phyloP scores from a whole-genome alignment of 805 yeast genomes.

The Ascoidea asiatica region DNA sequence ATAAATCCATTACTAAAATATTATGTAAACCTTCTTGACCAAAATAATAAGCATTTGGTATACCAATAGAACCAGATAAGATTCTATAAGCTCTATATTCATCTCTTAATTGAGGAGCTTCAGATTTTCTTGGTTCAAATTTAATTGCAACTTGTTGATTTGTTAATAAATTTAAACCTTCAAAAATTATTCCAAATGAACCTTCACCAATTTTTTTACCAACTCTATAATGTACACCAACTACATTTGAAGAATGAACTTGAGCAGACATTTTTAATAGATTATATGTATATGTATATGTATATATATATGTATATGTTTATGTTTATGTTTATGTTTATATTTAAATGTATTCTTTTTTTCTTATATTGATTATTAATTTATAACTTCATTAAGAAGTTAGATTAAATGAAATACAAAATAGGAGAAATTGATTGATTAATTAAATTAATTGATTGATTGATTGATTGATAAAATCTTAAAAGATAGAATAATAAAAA shows the following conservation, averaged over 20 bases:
- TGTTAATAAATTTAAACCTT: slow-evolving; percentile 61
- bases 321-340: background rate
- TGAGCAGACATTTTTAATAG: background rate
- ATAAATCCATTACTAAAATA: slow-evolving; percentile 59
- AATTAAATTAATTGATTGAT: too few relatives aligned
- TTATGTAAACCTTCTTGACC: slow-evolving; percentile 80
- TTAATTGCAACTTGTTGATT: slow-evolving; percentile 56
- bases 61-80: slow-evolving; percentile 53
- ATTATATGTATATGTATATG: background rate
- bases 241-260: slow-evolving; percentile 17
- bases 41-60: slow-evolving; percentile 74
- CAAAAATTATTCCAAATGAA: slow-evolving; percentile 74
- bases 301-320: background rate
- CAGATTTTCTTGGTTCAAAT: slow-evolving; percentile 69
- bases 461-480: too few relatives aligned
- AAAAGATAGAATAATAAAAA: too few relatives aligned
- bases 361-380: too few relatives aligned
- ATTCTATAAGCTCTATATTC: slow-evolving; percentile 71
- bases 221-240: slow-evolving; percentile 54
- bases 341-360: background rate
- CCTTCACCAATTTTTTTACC: slow-evolving; percentile 85
- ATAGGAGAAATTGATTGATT: too few relatives aligned
- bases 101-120: slow-evolving; percentile 74
- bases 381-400: too few relatives aligned
- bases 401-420: too few relatives aligned